Conservation (phyloP, 2,329 filamentous ascomycete species). For the Ophiostoma novo-ulmi region DNA sequence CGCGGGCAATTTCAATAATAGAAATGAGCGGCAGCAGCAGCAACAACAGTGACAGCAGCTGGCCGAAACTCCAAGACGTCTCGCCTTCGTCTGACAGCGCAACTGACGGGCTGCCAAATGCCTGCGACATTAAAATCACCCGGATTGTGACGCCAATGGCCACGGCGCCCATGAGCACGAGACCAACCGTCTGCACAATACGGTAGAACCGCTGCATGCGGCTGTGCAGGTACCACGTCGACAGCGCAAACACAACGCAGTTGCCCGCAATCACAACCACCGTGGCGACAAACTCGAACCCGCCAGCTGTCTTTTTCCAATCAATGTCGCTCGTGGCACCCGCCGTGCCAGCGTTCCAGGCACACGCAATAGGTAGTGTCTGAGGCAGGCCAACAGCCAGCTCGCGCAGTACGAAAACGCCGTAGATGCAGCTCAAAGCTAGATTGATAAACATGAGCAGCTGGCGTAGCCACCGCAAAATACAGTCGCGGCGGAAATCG, state of each 20-base stretch:
- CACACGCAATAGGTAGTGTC: conserved; percentile 56
- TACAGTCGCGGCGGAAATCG: conserved; percentile 62
- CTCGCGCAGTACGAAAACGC: conserved; percentile 52
- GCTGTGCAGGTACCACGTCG: conserved; percentile 61
- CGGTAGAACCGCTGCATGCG: conserved; percentile 51
- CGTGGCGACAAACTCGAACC: conserved; percentile 53
- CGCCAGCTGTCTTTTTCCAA: conserved; percentile 34
- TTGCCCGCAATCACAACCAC: conserved; percentile 58
- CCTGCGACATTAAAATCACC: conserved; percentile 54
- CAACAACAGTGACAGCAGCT: conserved; percentile 55
- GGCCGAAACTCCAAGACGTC: conserved; percentile 58
- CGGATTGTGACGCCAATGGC: conserved; percentile 55
- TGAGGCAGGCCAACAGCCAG: conserved; percentile 47
- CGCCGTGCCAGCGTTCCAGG: conserved; percentile 42
- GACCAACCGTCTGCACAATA: conserved; percentile 47
- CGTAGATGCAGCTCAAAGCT: conserved; percentile 51
- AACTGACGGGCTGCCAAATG: conserved; percentile 52
- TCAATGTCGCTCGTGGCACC: neutral
- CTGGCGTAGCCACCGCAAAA: conserved; percentile 61
- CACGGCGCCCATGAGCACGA: conserved; percentile 52
- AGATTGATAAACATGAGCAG: conserved; percentile 62
- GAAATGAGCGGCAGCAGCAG: conserved; percentile 56
- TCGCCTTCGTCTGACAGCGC: conserved; percentile 49
- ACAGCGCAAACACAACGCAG: conserved; percentile 52
- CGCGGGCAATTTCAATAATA: conserved; percentile 49